Base-by-base conservation (phyloP, 352 stramenopile genomes). In the Peronospora farinosa region DNA sequence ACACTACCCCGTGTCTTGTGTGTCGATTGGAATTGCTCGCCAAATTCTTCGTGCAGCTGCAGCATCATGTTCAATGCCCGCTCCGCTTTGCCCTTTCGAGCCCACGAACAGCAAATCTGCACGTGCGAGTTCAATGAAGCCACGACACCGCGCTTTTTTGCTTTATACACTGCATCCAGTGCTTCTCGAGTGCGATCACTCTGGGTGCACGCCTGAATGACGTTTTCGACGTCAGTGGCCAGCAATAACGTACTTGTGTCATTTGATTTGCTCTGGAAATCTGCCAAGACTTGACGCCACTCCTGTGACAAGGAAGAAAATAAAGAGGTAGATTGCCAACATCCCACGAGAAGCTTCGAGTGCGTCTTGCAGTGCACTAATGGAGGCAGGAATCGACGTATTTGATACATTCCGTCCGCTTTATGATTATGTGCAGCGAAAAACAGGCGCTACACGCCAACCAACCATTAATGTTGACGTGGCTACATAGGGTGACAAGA, bases 141-240 rank as follows among this genome's bases (percentile, higher is more conserved):
- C 0, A 21, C 8, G 4, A 88, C 17, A 2, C 76, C 78, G 13
- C 72, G 48, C 13, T 69, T 60, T 43, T 78, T 57, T 6, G 60
- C 65, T 35, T 54, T 63, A 13, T 44, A 41, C n/a, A 86, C 49
- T 0, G 69, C 68, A 43, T 71, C 67, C 43, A 79, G 37, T 0
- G 78, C 78, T 48, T 87, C 78, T 13, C 72, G 78, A 23, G 70
- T 54, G 16, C 76, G 69, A 16, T 69, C 70, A 15, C 67, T 68
- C 7, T 60, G 46, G 0, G 65, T 69, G 30, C 78, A 90, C 1
- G 67, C 48, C 25, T 56, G 51, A 12, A 87, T 57, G 17, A 78
- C 42, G 0, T 28, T 41, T 13, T 57, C 50, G 2, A 84, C 56
- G 8, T 76, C 66, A 11, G 62, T 35, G 23, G 53, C 6, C 0